phyloP scores from a whole-genome alignment of 2,329 filamentous ascomycete genomes.

The Colletotrichum australisinense region DNA sequence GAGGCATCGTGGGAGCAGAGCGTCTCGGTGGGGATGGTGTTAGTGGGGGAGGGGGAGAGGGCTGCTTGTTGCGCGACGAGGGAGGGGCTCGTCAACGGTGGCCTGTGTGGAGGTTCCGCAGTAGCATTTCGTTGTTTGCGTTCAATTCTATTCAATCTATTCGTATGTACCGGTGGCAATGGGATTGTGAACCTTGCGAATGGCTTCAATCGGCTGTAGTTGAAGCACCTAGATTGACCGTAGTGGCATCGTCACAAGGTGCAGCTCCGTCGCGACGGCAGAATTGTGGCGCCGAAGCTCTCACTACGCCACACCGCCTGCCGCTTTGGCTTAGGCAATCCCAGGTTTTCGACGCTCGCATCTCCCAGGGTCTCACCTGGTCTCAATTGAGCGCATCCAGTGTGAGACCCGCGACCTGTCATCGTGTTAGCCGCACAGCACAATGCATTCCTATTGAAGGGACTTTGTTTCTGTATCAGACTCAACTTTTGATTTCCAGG shows the following conservation, averaged over 20 bases:
- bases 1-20: constrained; percentile 47
- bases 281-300: constrained; percentile 29
- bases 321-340: neutral
- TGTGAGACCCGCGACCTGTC: neutral
- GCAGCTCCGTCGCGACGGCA: constrained; percentile 25
- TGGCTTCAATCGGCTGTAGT: neutral
- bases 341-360: constrained; percentile 12
- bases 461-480: neutral
- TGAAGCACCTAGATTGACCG: neutral
- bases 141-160: neutral
- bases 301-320: constrained; percentile 1
- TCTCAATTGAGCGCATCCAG: neutral
- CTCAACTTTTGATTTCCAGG: neutral
- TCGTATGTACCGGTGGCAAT: neutral
- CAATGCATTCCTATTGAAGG: neutral
- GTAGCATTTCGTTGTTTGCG: constrained; percentile 25
- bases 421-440: neutral
- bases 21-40: neutral
- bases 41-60: neutral
- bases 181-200: neutral
- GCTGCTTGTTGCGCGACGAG: constrained; percentile 25
- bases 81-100: constrained; percentile 27
- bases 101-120: constrained; percentile 14
- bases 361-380: constrained; percentile 1
- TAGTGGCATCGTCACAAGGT: constrained; percentile 19